These are phyloP conservation scores for Hebeloma cylindrosporum DNA, from an alignment of 768 basidiomycete species.

Conservation along the genomic window DNA sequence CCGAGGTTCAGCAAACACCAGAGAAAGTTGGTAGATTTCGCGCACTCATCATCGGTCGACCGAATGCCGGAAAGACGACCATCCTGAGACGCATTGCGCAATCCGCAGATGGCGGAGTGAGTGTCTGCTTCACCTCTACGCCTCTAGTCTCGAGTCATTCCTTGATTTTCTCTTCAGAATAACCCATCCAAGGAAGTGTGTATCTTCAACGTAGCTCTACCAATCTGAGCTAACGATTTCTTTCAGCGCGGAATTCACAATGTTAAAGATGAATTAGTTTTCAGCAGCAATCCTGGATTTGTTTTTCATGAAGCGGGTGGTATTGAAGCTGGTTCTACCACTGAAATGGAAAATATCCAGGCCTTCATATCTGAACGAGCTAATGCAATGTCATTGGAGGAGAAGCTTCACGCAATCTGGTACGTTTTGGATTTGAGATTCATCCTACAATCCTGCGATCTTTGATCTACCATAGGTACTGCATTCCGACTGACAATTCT, in stretches of 20 bases:
- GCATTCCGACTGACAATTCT: background rate
- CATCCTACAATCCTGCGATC: background rate
- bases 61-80: background rate
- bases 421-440: background rate
- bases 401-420: constrained; percentile 4
- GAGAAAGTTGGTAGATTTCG: background rate
- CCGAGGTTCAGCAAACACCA: too few species aligned
- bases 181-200: too few species aligned
- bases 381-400: background rate
- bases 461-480: background rate
- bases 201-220: too few species aligned
- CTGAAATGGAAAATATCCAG: background rate
- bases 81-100: constrained; percentile 4
- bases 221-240: too few species aligned
- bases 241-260: constrained; percentile 24
- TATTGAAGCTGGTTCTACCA: constrained; percentile 19
- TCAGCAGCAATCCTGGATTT: constrained; percentile 24
- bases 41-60: background rate
- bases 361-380: constrained; percentile 1
- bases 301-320: constrained; percentile 30
- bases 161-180: too few species aligned
- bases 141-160: too few species aligned
- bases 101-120: constrained; percentile 5
- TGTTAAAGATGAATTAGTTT: constrained; percentile 21
- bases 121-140: background rate